Percentiles rank a stretch among this genome's conserved stretches.
phyloP scores from a whole-genome alignment of 176 grass and related monocot species.

The Alopecurus myosuroides region DNA sequence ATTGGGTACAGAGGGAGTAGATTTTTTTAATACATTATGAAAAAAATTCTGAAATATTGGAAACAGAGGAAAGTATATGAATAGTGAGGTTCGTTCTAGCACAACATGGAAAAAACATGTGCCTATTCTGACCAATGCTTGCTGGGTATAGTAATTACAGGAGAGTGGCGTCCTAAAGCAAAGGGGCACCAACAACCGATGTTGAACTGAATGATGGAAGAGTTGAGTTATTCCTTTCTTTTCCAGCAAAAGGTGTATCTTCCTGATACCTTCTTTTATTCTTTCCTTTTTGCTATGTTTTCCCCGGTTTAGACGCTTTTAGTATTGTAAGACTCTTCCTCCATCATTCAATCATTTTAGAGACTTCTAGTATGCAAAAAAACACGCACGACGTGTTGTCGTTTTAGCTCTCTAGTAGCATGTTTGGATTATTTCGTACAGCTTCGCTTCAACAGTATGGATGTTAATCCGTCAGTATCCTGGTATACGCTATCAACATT shows the following conservation, averaged over 20 bases:
- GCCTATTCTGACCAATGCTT: not conserved
- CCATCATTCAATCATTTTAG: not conserved
- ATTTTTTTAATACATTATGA: not conserved
- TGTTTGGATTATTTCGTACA: not conserved
- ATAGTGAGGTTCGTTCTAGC: not conserved
- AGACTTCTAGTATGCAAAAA: not conserved
- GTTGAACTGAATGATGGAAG: slow-evolving; percentile 19
- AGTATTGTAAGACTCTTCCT: not conserved
- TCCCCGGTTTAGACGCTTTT: not conserved
- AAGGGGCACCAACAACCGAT: not conserved
- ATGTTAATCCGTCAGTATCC: slow-evolving; percentile 10
- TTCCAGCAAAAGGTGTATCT: slow-evolving; percentile 2
- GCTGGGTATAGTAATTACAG: not conserved
- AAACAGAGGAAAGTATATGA: not conserved
- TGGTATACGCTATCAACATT: not conserved
- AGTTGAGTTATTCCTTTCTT: slow-evolving; percentile 4
- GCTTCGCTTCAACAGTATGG: not conserved
- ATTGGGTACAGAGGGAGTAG: too few species aligned
- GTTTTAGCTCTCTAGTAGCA: slow-evolving; percentile 16
- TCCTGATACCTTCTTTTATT: not conserved
- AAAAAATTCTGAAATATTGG: not conserved
- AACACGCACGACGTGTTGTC: not conserved
- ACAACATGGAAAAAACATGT: not conserved
- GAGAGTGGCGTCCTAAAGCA: not conserved
- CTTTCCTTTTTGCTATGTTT: not conserved